Conservation (phyloP, 306 rosid species). For the Casuarina equisetifolia region DNA sequence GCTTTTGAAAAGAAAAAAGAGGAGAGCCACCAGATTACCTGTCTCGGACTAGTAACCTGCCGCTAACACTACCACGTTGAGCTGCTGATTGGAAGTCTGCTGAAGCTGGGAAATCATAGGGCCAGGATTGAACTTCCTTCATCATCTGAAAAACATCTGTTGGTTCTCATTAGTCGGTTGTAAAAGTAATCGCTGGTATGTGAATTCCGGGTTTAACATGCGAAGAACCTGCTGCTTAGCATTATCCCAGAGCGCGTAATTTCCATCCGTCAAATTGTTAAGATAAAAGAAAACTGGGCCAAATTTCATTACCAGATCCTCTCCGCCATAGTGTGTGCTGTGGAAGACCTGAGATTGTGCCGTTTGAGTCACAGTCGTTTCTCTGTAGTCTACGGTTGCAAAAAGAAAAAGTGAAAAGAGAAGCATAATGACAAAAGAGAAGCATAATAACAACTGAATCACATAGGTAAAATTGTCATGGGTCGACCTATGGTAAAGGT, state of each 20-base stretch:
- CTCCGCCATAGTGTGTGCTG: conserved; percentile 86
- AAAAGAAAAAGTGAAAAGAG: not conserved
- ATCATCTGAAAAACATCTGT: conserved; percentile 48
- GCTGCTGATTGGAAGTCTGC: conserved; percentile 52
- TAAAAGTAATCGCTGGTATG: not conserved
- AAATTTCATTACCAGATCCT: conserved; percentile 63
- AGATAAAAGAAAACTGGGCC: conserved; percentile 80
- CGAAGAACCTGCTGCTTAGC: conserved; percentile 70
- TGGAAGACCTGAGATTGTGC: conserved; percentile 65
- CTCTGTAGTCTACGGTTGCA: too few relatives aligned
- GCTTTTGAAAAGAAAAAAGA: not conserved
- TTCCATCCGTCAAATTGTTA: conserved; percentile 45
- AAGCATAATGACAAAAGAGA: not conserved
- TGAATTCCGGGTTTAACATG: conserved; percentile 1
- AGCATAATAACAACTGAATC: too few relatives aligned
- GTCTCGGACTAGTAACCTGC: conserved; percentile 65
- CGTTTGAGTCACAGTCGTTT: conserved; percentile 2
- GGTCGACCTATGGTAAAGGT: too few relatives aligned
- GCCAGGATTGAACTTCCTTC: conserved; percentile 80
- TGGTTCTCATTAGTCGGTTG: not conserved
- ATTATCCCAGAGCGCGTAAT: conserved; percentile 62
- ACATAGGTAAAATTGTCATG: too few relatives aligned
- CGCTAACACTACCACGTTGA: conserved; percentile 66
- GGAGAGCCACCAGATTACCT: conserved; percentile 29
- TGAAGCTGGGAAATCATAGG: conserved; percentile 77